These are phyloP conservation scores for Talaromyces sp. DNA, from an alignment of 2,329 filamentous ascomycete species.

Conservation along the genomic window DNA sequence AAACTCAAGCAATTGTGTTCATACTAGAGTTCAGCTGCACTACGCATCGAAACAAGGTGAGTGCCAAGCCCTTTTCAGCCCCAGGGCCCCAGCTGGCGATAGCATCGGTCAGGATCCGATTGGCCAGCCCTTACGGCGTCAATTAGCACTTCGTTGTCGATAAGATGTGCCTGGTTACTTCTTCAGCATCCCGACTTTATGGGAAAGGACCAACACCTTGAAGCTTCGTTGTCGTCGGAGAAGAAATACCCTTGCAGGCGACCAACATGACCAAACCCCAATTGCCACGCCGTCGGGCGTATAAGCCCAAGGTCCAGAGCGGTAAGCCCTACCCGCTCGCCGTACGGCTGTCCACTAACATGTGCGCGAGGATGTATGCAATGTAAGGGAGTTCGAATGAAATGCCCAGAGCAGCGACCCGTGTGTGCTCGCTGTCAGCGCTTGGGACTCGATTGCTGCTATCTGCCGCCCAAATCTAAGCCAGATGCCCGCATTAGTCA, in stretches of 20 bases:
- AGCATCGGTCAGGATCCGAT: neutral
- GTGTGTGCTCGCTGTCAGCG: constrained; percentile 7
- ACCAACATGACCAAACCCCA: neutral
- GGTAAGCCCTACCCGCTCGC: neutral
- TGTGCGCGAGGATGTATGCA: neutral
- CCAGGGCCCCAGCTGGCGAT: neutral
- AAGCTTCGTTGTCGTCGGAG: neutral
- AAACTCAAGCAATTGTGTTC: too few relatives aligned
- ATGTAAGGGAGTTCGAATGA: constrained; percentile 1
- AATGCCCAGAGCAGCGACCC: constrained; percentile 6
- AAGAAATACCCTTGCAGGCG: neutral
- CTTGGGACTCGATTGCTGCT: neutral
- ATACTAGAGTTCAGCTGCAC: neutral
- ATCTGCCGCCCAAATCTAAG: neutral
- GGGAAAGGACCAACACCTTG: neutral
- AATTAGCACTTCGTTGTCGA: neutral
- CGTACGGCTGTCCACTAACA: neutral
- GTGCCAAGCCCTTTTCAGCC: neutral
- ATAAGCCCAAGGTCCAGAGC: constrained; percentile 1
- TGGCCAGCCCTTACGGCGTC: neutral
- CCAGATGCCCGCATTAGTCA: neutral
- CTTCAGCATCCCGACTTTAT: neutral
- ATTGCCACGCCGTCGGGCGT: neutral
- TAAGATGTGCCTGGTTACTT: neutral
- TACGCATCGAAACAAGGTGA: neutral